Evolutionary conservation across 2,329 filamentous ascomycete species (phyloP), one percentile per base, ranked within the genome.

Genomic region (Penicillium sp.): DNA sequence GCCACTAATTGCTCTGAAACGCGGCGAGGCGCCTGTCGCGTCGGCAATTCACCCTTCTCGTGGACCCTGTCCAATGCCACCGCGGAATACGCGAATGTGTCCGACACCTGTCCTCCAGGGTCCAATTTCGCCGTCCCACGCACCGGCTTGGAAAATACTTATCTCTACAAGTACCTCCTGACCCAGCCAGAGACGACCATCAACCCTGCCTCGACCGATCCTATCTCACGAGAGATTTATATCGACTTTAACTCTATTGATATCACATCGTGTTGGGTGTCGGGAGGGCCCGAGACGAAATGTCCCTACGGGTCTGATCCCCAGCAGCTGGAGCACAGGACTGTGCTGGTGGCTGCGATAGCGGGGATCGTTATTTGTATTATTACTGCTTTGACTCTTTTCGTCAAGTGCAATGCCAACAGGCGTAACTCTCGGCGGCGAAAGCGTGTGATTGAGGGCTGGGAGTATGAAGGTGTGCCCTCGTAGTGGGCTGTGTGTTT

Each of bases 381-480:
- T 17, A 72, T 88, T n/a, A 82, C 84, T 0, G 83, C 81, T 0
- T 70, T 88, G 68, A 88, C 85, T 0, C 71, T 88, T 12, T 86
- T 88, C 63, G 82, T 86, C 52, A 89, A 89, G 68, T 87, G 85
- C 68, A 86, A 86, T 62, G 82, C 84, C 4, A 88, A 88, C 71
- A 73, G 86, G 60, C 79, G 80, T 43, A 82, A 81, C 64, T 82
- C 79, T 48, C 78, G 81, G 63, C 79, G 81, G 49, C 77, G 78
- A 28, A 81, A 80, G 67, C 80, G 82, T 66, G 78, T 84, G 50
- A 77, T 79, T 60, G 73, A 78, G 55, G 85, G 85, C 1, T 87
- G 85, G 82, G 85, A 88, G 67, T 89, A 90, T 76, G 88, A 90
- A 70, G 88, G 88, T 15, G 86, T 90, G 53, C 87, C 87, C 17